Evolutionary conservation across 805 yeast species (phyloP), one percentile per base, ranked within the genome.

Genomic region (Candida nanaspora): DNA sequence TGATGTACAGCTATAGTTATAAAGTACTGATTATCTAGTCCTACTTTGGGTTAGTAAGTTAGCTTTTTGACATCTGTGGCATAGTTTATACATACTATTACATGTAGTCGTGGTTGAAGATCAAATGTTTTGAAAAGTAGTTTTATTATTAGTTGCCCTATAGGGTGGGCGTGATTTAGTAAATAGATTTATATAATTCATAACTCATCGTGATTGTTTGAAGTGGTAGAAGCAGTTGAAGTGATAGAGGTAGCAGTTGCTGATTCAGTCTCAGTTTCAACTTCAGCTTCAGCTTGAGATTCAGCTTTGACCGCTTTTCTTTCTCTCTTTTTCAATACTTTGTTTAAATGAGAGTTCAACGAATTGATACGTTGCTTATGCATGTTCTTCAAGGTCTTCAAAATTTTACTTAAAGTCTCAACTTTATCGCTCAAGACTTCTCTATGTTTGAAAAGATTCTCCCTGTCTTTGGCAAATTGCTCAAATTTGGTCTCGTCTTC

Each of bases 351-450:
- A 10, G 56, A 56, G 15, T 44, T 47, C 36, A 62, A 44, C 2
- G 52, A 48, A n/a, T 41, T 41, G n/a, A 49, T 51, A 37, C 67
- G 51, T 15, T 49, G 49, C 16, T 50, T 52, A 43, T 59, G 65
- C 18, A 56, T 60, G 7, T 38, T 44, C 41, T 53, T 46, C 35
- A 56, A 46, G 1, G 46, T 35, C 9, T 40, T 38, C 20, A 41
- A 39, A n/a, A 46, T 45, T 2, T 33, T 41, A 4, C 44, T 38
- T n/a, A 57, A 40, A 32, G 48, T 42, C 31, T 44, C 22, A n/a
- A 55, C 38, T 26, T 47, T 48, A 9, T 41, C 46, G 9, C 42
- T 30, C 7, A 59, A 39, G 2, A 40, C 41, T 39, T 57, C 56
- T 23, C 60, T 39, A n/a, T 53, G 21, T 8, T 43, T 51, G 36